These are phyloP conservation scores for Lactarius sanguifluus DNA, from an alignment of 768 basidiomycete genomes.

Conservation along the genomic window DNA sequence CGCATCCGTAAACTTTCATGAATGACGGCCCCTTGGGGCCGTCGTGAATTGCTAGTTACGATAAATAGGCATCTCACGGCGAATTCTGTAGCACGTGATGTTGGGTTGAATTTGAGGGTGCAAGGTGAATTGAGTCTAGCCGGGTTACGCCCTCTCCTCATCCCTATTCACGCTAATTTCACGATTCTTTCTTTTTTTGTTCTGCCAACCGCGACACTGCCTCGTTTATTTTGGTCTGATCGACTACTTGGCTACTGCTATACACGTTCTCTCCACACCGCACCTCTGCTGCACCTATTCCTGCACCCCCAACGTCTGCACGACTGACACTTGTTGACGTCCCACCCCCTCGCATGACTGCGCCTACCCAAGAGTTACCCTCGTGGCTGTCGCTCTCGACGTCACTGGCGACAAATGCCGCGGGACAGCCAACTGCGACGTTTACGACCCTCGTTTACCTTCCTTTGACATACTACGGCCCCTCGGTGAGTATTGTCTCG, in stretches of 20 bases:
- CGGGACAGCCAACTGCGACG: conserved; percentile 55
- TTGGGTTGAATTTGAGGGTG: background rate
- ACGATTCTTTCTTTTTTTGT: background rate
- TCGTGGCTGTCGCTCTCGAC: conserved; percentile 69
- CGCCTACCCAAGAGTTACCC: conserved; percentile 65
- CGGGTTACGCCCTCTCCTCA: background rate
- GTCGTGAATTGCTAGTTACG: no score
- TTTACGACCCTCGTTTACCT: conserved; percentile 57
- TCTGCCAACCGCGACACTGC: background rate
- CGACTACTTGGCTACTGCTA: conserved; percentile 2
- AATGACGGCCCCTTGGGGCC: no score
- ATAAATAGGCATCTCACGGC: background rate
- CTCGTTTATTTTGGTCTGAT: conserved; percentile 4
- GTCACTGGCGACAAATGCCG: conserved; percentile 51
- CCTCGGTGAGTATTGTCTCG: conserved; percentile 57
- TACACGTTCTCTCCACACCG: conserved; percentile 25
- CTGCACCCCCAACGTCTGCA: conserved; percentile 24
- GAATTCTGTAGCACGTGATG: background rate
- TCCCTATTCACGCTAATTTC: background rate
- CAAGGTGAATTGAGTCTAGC: background rate
- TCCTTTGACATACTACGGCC: conserved; percentile 80
- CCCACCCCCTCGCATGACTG: conserved; percentile 44
- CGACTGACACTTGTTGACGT: conserved; percentile 12
- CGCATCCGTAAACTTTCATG: no score
- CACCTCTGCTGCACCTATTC: conserved; percentile 22